These are phyloP conservation scores for Myxozyma sirexii DNA, from an alignment of 805 yeast species.

Conservation along the genomic window DNA sequence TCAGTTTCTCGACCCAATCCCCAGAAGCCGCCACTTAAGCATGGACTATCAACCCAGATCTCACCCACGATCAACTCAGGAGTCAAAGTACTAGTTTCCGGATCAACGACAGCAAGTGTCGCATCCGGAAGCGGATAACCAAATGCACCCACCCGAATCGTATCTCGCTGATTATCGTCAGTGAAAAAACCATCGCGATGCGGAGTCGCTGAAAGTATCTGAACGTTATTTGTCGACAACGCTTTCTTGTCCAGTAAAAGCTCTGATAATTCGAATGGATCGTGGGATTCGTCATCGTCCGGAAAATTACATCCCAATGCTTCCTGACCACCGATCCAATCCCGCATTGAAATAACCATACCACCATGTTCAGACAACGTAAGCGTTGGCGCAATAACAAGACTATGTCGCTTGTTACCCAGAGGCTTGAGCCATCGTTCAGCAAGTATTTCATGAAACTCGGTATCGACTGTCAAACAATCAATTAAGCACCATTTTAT, in stretches of 20 bases:
- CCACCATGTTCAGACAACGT: conserved; percentile 95
- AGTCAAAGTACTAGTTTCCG: conserved; percentile 78
- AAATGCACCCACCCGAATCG: conserved; percentile 79
- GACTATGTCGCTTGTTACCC: conserved; percentile 76
- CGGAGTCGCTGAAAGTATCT: conserved; percentile 61
- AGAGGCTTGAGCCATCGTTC: conserved; percentile 89
- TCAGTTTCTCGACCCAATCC: conserved; percentile 68
- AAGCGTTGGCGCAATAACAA: conserved; percentile 83
- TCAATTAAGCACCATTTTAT: conserved; percentile 89
- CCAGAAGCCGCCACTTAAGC: conserved; percentile 89
- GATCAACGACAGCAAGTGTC: conserved; percentile 89
- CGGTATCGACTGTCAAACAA: conserved; percentile 88
- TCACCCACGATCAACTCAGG: conserved; percentile 86
- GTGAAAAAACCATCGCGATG: conserved; percentile 42
- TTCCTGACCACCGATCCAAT: conserved; percentile 79
- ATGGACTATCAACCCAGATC: conserved; percentile 95
- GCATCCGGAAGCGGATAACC: conserved; percentile 96
- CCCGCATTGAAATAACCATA: conserved; percentile 86
- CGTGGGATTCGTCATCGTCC: conserved; percentile 41
- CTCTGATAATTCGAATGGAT: conserved; percentile 57
- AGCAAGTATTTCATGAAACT: conserved; percentile 82
- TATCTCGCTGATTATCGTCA: conserved; percentile 35
- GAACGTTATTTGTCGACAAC: conserved; percentile 69
- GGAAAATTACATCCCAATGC: conserved; percentile 56
- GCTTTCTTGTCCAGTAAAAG: conserved; percentile 74